phyloP scores from a whole-genome alignment of 768 basidiomycete genomes.

The Suillus ampliporus region DNA sequence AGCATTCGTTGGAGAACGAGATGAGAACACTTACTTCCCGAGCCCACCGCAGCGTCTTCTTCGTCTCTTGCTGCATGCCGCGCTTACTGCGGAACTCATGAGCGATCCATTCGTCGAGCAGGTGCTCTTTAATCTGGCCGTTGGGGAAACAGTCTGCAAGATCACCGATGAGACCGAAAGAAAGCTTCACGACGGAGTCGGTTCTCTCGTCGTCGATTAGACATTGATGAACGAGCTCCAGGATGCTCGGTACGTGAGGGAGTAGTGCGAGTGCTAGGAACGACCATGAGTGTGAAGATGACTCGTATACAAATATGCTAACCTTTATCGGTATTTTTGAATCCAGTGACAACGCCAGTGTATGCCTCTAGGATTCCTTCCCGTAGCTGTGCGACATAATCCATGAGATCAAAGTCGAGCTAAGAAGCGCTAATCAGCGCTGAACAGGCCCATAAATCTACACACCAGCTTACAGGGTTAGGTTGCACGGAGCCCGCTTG shows the following conservation, averaged over 20 bases:
- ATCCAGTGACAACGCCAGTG: conserved; percentile 89
- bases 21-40: conserved; percentile 67
- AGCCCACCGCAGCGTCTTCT: conserved; percentile 92
- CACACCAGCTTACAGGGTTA: conserved; percentile 68
- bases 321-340: conserved; percentile 88
- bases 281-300: conserved; percentile 4
- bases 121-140: conserved; percentile 78
- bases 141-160: conserved; percentile 86
- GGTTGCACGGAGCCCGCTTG: conserved; percentile 91
- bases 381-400: conserved; percentile 88
- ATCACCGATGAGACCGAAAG: conserved; percentile 90
- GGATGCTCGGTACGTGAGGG: conserved; percentile 71
- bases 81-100: conserved; percentile 73
- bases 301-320: background rate
- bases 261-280: conserved; percentile 47
- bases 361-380: conserved; percentile 98
- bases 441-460: background rate
- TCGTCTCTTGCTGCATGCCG: conserved; percentile 77
- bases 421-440: conserved; percentile 28
- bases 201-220: conserved; percentile 83
- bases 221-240: conserved; percentile 83
- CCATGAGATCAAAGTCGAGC: conserved; percentile 90
- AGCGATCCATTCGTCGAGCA: conserved; percentile 83
- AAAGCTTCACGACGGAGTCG: conserved; percentile 74
- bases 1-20: background rate